Evolutionary conservation across 805 yeast species (phyloP), one percentile per base, ranked within the genome.

Genomic region (Saccharomycopsis guyanensis): DNA sequence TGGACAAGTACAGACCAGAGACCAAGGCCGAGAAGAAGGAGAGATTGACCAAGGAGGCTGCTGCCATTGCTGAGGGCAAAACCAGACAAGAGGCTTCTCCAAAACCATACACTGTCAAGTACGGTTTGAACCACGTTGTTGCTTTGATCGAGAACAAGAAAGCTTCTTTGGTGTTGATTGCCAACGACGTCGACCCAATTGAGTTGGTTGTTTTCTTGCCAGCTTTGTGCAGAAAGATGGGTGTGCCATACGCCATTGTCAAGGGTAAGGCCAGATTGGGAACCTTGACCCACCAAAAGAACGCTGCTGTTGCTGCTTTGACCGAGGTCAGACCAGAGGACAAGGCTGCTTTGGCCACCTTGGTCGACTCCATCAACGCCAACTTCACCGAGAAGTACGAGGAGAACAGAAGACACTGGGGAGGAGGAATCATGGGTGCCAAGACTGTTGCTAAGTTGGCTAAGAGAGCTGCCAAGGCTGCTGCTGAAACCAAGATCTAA

Each of bases 1-100:
- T 91, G 77, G 88, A 88, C 94, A 91, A 93, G 80, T 91, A 91
- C 87, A 83, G 95, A 77, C 97, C 98, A 68, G 98, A 91, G 80
- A 86, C 96, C 57, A 66, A 81, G 66, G 83, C 88, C 68, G 96
- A 93, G 79, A 91, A 91, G 95, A 88, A 88, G 82, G 96, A 87
- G 78, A 88, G 98, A 80, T 82, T 91, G 66, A 83, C 93, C 74
- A 86, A 86, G 77, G 97, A 93, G 78, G 96, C 98, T 59, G 96
- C 96, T 65, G 97, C 96, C 62, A 80, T 89, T 66, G 96, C 96
- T 56, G 96, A 87, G 68, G 97, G 97, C 72, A 88, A 89, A 82
- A 78, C 86, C 73, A 89, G 86, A 72, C 88, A 86, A 75, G 97
- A 89, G 62, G 96, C 83, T 62, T 87, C 96, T 62, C 83, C 88